Evolutionary conservation across 176 grass and related monocot species (phyloP).

Genomic region (Chloris gayana): DNA sequence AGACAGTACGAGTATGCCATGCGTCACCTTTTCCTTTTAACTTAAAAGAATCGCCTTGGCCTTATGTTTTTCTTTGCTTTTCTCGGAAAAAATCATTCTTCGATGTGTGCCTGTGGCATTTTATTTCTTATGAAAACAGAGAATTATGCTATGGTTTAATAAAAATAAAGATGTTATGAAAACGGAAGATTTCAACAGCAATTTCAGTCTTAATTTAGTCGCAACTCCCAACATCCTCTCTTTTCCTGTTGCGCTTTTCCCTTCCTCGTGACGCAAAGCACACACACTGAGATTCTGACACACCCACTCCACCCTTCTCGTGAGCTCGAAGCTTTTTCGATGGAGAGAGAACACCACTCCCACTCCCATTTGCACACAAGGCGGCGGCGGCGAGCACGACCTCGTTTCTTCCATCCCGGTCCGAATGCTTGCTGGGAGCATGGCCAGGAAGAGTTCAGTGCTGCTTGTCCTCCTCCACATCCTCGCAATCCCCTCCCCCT

Average conservation of each 20-base stretch:
- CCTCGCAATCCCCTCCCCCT: no score
- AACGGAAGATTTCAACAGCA: no score
- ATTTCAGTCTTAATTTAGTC: not conserved
- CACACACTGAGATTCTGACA: no score
- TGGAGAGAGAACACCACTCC: not conserved
- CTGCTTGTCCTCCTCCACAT: not conserved
- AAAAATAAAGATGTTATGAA: no score
- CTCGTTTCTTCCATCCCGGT: not conserved
- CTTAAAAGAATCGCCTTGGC: no score
- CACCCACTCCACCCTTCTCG: not conserved
- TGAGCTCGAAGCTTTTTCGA: not conserved
- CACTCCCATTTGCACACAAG: not conserved
- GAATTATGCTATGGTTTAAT: no score
- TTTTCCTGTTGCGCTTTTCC: not conserved
- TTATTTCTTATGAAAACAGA: no score
- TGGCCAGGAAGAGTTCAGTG: not conserved
- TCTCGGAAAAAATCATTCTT: no score
- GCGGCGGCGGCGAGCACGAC: not conserved
- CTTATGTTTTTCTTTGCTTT: no score
- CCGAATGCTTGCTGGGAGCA: not conserved
- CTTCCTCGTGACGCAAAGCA: not conserved
- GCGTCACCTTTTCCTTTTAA: no score
- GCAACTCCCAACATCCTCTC: not conserved
- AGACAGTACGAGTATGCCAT: no score
- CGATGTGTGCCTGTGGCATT: no score